phyloP scores from a whole-genome alignment of 23 red algal species.

The Chondrus crispus region DNA sequence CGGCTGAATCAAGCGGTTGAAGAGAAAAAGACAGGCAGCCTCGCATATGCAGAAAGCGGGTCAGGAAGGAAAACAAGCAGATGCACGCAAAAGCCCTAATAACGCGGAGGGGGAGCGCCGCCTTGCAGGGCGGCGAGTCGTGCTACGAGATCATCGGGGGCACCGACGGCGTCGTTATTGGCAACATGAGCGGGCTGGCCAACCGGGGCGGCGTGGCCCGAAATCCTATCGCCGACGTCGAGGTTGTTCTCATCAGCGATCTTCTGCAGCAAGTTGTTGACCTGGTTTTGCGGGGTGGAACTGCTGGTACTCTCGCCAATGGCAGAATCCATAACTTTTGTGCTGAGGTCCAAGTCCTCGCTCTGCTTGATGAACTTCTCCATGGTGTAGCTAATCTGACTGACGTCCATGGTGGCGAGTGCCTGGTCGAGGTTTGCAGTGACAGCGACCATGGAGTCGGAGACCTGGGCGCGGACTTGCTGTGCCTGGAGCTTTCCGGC shows the following conservation, averaged over 20 bases:
- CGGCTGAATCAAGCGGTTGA: no score
- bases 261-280: constrained; percentile 76
- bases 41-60: neutral
- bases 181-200: constrained; percentile 20
- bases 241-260: constrained; percentile 90
- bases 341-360: constrained; percentile 87
- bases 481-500: constrained; percentile 84
- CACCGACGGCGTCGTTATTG: neutral
- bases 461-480: constrained; percentile 62
- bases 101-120: constrained; percentile 10
- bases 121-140: constrained; percentile 43
- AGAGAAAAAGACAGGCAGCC: no score
- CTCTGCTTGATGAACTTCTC: constrained; percentile 81
- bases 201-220: constrained; percentile 19
- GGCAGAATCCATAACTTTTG: constrained; percentile 80
- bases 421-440: constrained; percentile 75
- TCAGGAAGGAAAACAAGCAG: neutral
- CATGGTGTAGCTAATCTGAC: constrained; percentile 80
- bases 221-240: constrained; percentile 49
- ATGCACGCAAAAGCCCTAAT: no score
- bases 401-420: constrained; percentile 81
- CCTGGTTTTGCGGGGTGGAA: constrained; percentile 80
- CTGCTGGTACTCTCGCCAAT: constrained; percentile 70
- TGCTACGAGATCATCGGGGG: constrained; percentile 21
- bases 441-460: constrained; percentile 71